These are phyloP conservation scores for Tylopilus intermedius DNA, from an alignment of 768 basidiomycete species.

Conservation along the genomic window DNA sequence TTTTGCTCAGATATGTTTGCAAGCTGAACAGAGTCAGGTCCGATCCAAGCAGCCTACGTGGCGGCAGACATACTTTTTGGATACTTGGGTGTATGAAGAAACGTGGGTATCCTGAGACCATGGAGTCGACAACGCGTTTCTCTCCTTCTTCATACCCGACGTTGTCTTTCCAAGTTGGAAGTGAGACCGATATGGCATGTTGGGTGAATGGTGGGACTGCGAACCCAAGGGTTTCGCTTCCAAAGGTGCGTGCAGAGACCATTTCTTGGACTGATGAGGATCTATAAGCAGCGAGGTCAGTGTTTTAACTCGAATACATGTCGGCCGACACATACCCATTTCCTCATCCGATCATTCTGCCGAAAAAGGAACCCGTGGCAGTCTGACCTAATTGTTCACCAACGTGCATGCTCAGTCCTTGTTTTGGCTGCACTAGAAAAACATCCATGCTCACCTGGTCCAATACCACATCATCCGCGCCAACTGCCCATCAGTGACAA, in stretches of 20 bases:
- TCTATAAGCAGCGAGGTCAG: too few species aligned
- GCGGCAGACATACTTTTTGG: slow-evolving; percentile 57
- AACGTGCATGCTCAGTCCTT: too few species aligned
- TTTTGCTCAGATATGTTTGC: slow-evolving; percentile 70
- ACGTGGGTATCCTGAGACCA: slow-evolving; percentile 90
- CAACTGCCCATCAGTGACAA: not conserved
- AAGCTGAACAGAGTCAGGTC: slow-evolving; percentile 47
- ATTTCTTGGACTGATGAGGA: not conserved
- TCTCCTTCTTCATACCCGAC: slow-evolving; percentile 90
- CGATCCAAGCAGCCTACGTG: not conserved
- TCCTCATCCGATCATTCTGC: too few species aligned
- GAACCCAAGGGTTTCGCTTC: slow-evolving; percentile 34
- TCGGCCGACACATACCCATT: too few species aligned
- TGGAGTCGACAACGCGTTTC: slow-evolving; percentile 66
- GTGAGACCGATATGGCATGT: slow-evolving; percentile 92
- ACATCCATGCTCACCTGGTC: not conserved
- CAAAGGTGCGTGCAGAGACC: slow-evolving; percentile 1
- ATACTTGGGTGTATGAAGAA: slow-evolving; percentile 91
- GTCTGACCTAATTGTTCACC: not conserved
- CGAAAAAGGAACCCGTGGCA: not conserved
- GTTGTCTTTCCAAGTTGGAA: slow-evolving; percentile 89
- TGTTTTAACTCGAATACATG: too few species aligned
- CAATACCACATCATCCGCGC: not conserved
- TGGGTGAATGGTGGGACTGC: slow-evolving; percentile 64
- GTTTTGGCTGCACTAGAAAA: not conserved